phyloP scores from a whole-genome alignment of 2,329 filamentous ascomycete genomes.

The Pestalotiopsis sp. region DNA sequence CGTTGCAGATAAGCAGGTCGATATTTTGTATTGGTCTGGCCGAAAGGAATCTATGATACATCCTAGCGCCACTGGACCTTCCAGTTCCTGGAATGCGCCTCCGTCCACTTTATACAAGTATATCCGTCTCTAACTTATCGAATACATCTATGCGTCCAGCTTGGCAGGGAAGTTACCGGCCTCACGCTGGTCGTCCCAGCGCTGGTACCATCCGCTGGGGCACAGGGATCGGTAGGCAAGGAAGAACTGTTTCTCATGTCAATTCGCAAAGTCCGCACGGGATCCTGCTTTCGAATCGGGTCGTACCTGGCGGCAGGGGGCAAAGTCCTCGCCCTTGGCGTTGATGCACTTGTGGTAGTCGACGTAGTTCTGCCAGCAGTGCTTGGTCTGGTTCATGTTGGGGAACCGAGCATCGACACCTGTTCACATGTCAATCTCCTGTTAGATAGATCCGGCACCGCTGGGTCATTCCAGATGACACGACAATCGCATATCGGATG shows the following conservation, averaged over 20 bases:
- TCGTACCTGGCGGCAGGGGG: slow-evolving; percentile 90
- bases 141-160: slow-evolving; percentile 56
- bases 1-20: slow-evolving; percentile 1
- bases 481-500: slow-evolving; percentile 19
- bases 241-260: slow-evolving; percentile 72
- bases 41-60: slow-evolving; percentile 28
- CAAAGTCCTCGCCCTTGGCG: slow-evolving; percentile 98
- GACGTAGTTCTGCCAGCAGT: slow-evolving; percentile 99
- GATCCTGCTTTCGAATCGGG: slow-evolving; percentile 12
- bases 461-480: slow-evolving; percentile 40
- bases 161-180: slow-evolving; percentile 70
- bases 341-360: slow-evolving; percentile 99
- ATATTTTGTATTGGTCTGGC: slow-evolving; percentile 25
- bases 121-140: background rate
- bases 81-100: background rate
- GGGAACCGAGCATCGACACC: slow-evolving; percentile 99
- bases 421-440: slow-evolving; percentile 38
- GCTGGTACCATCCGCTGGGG: slow-evolving; percentile 89
- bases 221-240: slow-evolving; percentile 96
- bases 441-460: slow-evolving; percentile 13
- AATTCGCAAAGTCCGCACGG: background rate
- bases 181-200: slow-evolving; percentile 52
- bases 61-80: slow-evolving; percentile 21
- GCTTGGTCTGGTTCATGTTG: slow-evolving; percentile 98
- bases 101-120: slow-evolving; percentile 1